These are phyloP conservation scores for Styphnolobium japonicum DNA, from an alignment of 306 rosid species.

Conservation along the genomic window DNA sequence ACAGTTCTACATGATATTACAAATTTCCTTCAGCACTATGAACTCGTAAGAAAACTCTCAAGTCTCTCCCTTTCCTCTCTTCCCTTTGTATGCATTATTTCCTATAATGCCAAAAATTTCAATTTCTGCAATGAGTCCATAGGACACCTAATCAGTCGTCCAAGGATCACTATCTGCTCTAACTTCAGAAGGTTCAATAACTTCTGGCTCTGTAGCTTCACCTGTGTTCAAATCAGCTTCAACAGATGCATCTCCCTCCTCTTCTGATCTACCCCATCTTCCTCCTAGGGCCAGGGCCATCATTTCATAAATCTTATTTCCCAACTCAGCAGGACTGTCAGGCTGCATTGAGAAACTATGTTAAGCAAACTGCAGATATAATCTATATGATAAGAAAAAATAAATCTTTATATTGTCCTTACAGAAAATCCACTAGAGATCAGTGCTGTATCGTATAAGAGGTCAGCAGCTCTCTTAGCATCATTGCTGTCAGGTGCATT, in stretches of 20 bases:
- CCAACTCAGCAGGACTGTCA: slow-evolving; percentile 96
- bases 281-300: slow-evolving; percentile 97
- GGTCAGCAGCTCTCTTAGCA: slow-evolving; percentile 87
- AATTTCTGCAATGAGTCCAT: not conserved
- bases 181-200: slow-evolving; percentile 86
- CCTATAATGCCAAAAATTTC: slow-evolving; percentile 35
- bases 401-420: not conserved
- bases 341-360: slow-evolving; percentile 56
- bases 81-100: slow-evolving; percentile 10
- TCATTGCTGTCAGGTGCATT: slow-evolving; percentile 80
- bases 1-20: not conserved
- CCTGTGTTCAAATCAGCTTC: slow-evolving; percentile 37
- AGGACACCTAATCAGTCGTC: slow-evolving; percentile 59
- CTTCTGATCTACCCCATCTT: slow-evolving; percentile 92
- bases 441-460: slow-evolving; percentile 84
- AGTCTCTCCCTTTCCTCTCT: not conserved
- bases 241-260: slow-evolving; percentile 32
- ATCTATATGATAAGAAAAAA: not conserved
- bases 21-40: not conserved
- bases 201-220: slow-evolving; percentile 55
- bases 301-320: slow-evolving; percentile 92
- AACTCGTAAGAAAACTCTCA: not conserved
- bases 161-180: slow-evolving; percentile 85
- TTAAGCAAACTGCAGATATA: not conserved
- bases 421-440: slow-evolving; percentile 98